Evolutionary conservation across 202 grass and related monocot species (phyloP).

Genomic region (Alloteropsis angusta): DNA sequence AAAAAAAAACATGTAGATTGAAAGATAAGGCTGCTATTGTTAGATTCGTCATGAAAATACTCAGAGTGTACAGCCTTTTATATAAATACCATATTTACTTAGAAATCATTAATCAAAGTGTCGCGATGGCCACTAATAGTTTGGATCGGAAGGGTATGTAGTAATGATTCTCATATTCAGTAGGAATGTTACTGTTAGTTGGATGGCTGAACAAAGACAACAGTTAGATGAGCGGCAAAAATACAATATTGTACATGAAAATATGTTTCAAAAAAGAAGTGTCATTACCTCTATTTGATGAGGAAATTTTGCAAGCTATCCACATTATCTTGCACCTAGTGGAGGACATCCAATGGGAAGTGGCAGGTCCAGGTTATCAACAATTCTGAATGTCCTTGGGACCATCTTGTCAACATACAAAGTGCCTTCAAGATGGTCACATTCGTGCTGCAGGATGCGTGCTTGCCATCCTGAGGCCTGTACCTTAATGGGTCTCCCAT

Average conservation of each 20-base stretch:
- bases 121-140: background rate
- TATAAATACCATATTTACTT: background rate
- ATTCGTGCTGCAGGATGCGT: constrained; percentile 92
- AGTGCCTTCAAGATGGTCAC: constrained; percentile 86
- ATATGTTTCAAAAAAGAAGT: background rate
- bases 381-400: constrained; percentile 68
- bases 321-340: constrained; percentile 42
- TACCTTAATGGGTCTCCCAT: constrained; percentile 63
- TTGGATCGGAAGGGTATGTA: background rate
- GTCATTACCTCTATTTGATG: background rate
- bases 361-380: constrained; percentile 75
- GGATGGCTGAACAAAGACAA: background rate
- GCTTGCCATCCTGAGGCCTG: constrained; percentile 85
- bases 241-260: background rate
- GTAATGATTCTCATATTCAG: background rate
- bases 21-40: background rate
- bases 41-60: background rate
- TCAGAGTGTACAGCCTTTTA: background rate
- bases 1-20: background rate
- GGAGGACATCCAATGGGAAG: constrained; percentile 60
- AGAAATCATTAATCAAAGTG: background rate
- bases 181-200: background rate
- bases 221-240: background rate
- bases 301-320: constrained; percentile 1
- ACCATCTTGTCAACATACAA: constrained; percentile 95